Percentiles rank a stretch among this genome's conserved stretches.
Evolutionary conservation across 768 basidiomycete genomes (phyloP).

Genomic region (Suillus discolor): DNA sequence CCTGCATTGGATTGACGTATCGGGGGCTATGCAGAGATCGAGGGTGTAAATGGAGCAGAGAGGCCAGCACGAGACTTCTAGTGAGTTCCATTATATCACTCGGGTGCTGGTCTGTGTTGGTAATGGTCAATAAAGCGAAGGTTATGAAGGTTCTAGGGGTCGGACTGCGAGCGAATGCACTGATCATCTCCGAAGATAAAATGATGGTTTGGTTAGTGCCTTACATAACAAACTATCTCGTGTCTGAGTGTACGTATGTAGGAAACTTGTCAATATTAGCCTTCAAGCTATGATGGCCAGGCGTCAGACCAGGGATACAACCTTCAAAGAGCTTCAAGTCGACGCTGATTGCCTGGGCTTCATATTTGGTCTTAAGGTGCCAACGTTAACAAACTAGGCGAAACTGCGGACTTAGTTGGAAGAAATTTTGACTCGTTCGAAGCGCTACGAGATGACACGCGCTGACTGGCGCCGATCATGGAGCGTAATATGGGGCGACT

Average conservation of each 20-base stretch:
- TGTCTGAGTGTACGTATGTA: not conserved
- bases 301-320: not conserved
- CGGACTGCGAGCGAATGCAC: not conserved
- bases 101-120: not conserved
- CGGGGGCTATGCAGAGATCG: not conserved
- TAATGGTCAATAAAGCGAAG: not conserved
- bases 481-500: not conserved
- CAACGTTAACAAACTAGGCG: not conserved
- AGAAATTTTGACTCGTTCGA: not conserved
- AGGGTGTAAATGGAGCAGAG: not conserved
- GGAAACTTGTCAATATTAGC: not conserved
- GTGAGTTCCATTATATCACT: not conserved
- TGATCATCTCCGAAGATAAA: not conserved
- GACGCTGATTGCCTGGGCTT: not conserved
- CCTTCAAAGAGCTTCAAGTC: not conserved
- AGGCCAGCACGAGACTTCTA: not conserved
- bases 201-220: not conserved
- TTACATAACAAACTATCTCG: not conserved
- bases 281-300: not conserved
- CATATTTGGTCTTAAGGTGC: not conserved
- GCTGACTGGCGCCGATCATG: not conserved
- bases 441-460: not conserved
- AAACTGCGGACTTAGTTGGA: not conserved
- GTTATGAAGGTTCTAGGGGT: not conserved
- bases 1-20: not conserved